A percentile compares a stretch with the other conserved stretches of the same genome.
Evolutionary conservation across 257 asterid species (phyloP).

Genomic region (Fraxinus americana): DNA sequence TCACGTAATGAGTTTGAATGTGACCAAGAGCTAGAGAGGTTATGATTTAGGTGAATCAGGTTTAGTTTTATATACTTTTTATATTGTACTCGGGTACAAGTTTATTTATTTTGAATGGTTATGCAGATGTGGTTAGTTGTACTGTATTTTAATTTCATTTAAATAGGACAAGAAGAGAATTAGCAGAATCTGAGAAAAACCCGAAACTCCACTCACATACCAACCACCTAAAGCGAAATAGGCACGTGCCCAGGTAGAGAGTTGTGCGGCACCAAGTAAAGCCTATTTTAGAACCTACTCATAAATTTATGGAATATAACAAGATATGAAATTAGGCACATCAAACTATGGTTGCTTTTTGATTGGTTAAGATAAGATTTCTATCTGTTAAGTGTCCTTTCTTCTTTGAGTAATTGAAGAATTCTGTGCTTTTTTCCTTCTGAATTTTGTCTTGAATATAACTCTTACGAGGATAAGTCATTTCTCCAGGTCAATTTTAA

Average conservation of each 20-base stretch:
- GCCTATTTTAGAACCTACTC: not conserved
- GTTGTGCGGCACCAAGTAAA: not conserved
- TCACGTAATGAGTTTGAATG: too few species aligned
- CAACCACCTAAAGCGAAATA: not conserved
- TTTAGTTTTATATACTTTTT: too few species aligned
- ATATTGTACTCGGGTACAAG: too few species aligned
- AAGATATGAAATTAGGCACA: not conserved
- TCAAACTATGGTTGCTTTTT: not conserved
- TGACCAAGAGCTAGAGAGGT: too few species aligned
- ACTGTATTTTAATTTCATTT: too few species aligned
- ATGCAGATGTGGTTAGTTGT: too few species aligned
- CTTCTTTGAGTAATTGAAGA: conserved; percentile 4
- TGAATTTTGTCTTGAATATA: not conserved
- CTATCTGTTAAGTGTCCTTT: conserved; percentile 7
- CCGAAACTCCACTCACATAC: not conserved
- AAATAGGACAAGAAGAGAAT: too few species aligned
- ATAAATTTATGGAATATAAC: not conserved
- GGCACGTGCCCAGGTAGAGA: not conserved
- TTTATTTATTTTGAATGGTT: too few species aligned
- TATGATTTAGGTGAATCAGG: too few species aligned
- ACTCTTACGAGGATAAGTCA: not conserved
- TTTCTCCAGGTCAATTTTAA: too few species aligned
- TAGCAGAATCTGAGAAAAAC: not conserved
- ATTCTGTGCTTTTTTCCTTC: not conserved
- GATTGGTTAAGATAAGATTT: not conserved